Percentiles rank a stretch among this genome's conserved stretches.
phyloP scores from a whole-genome alignment of 352 stramenopile species.

The Globisporangium solare region DNA sequence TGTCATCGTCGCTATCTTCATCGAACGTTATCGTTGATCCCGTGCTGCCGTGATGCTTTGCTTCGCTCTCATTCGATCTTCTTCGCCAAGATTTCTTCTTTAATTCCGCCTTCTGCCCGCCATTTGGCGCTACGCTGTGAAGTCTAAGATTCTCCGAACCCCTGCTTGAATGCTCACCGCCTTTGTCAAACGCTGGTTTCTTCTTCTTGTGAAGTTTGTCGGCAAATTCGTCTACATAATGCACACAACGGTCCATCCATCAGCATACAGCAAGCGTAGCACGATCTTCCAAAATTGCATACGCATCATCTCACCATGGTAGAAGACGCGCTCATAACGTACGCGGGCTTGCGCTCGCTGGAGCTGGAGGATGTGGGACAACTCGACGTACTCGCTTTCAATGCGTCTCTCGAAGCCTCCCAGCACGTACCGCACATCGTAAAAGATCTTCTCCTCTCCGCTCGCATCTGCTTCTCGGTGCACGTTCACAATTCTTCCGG shows the following conservation, averaged over 20 bases:
- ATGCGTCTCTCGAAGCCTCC: constrained; percentile 75
- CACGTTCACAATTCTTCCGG: constrained; percentile 48
- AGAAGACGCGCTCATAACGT: constrained; percentile 45
- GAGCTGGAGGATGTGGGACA: constrained; percentile 36
- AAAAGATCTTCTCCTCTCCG: constrained; percentile 31
- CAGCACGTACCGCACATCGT: constrained; percentile 81
- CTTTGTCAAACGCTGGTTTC: constrained; percentile 3
- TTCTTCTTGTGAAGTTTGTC: constrained; percentile 32
- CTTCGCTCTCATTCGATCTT: constrained; percentile 2
- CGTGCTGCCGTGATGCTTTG: background rate
- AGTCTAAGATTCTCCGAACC: background rate
- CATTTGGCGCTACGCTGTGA: background rate
- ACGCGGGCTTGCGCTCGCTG: constrained; percentile 31
- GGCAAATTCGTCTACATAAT: constrained; percentile 49
- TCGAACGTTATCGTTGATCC: background rate
- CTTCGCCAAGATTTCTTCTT: constrained; percentile 4
- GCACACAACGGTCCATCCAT: background rate
- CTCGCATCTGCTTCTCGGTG: constrained; percentile 23
- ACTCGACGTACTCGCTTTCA: constrained; percentile 58
- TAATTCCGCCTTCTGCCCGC: background rate
- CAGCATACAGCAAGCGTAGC: background rate
- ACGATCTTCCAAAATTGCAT: background rate
- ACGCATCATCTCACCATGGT: constrained; percentile 32
- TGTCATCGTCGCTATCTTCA: background rate
- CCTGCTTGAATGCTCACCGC: background rate